phyloP scores from a whole-genome alignment of 129 eudicot species.

The Flaveria trinervia region DNA sequence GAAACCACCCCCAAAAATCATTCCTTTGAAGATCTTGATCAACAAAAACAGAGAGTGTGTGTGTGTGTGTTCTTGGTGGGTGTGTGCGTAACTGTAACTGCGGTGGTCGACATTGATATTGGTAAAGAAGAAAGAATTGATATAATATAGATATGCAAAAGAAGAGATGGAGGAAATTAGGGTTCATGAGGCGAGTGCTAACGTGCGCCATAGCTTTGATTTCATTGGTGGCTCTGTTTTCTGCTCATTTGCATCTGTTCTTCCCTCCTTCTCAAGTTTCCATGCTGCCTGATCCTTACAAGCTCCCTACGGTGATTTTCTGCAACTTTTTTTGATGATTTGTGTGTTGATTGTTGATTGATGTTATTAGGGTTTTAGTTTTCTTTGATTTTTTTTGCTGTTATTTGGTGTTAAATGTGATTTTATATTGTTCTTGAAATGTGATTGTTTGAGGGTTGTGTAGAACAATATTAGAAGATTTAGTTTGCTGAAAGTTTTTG shows the following conservation, averaged over 20 bases:
- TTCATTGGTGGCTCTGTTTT: constrained; percentile 60
- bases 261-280: constrained; percentile 59
- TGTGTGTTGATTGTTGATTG: constrained; percentile 21
- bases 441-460: constrained; percentile 4
- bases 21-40: constrained; percentile 46
- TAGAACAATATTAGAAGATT: neutral
- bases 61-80: constrained; percentile 27
- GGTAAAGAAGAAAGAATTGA: constrained; percentile 5
- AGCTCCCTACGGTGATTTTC: constrained; percentile 51
- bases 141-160: constrained; percentile 47
- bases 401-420: neutral
- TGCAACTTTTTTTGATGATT: neutral
- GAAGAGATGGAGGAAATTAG: constrained; percentile 58
- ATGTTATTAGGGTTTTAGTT: constrained; percentile 37
- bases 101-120: constrained; percentile 14
- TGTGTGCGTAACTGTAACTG: constrained; percentile 10
- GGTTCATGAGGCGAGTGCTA: constrained; percentile 63
- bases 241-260: constrained; percentile 60
- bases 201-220: constrained; percentile 65
- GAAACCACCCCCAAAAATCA: constrained; percentile 29
- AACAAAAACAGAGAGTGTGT: constrained; percentile 20
- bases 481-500: constrained; percentile 6
- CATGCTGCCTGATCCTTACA: constrained; percentile 63
- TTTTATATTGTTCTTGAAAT: neutral
- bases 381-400: neutral